phyloP scores from a whole-genome alignment of 2,329 filamentous ascomycete genomes.

The Xylariaceae sp. region DNA sequence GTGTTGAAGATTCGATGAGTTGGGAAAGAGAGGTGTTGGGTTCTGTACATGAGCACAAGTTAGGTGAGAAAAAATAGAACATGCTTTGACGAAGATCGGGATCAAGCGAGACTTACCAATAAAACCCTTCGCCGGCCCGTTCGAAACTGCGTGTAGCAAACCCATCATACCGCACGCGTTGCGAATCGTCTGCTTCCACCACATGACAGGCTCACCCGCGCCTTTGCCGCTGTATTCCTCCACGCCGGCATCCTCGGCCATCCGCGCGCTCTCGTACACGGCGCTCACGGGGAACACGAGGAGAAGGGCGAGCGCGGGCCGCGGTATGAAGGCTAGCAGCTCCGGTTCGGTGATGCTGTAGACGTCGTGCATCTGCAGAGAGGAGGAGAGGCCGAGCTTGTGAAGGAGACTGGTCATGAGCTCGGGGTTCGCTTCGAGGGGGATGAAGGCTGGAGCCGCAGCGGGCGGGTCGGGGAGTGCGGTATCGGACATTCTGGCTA shows the following conservation, averaged over 20 bases:
- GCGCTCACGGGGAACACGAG: conserved; percentile 85
- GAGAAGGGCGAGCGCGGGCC: conserved; percentile 65
- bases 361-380: conserved; percentile 13
- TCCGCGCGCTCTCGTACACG: conserved; percentile 72
- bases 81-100: too few species aligned
- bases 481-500: not conserved
- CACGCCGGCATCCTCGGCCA: conserved; percentile 64
- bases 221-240: conserved; percentile 64
- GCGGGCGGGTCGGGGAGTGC: not conserved
- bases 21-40: conserved; percentile 53
- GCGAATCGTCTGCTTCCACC: conserved; percentile 93
- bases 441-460: conserved; percentile 7
- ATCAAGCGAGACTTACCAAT: conserved; percentile 43
- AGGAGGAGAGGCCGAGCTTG: conserved; percentile 9
- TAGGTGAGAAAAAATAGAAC: conserved; percentile 10
- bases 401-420: conserved; percentile 15
- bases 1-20: conserved; percentile 66
- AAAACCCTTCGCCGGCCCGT: conserved; percentile 64
- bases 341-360: conserved; percentile 9
- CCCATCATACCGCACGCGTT: conserved; percentile 93
- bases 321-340: conserved; percentile 7
- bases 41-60: conserved; percentile 27
- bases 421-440: conserved; percentile 13
- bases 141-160: conserved; percentile 74
- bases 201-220: conserved; percentile 70